Percentiles rank a stretch among this genome's conserved stretches.
These are phyloP conservation scores for Tardiomyces depauwii DNA, from an alignment of 1,139 yeast genomes.

Conservation along the genomic window DNA sequence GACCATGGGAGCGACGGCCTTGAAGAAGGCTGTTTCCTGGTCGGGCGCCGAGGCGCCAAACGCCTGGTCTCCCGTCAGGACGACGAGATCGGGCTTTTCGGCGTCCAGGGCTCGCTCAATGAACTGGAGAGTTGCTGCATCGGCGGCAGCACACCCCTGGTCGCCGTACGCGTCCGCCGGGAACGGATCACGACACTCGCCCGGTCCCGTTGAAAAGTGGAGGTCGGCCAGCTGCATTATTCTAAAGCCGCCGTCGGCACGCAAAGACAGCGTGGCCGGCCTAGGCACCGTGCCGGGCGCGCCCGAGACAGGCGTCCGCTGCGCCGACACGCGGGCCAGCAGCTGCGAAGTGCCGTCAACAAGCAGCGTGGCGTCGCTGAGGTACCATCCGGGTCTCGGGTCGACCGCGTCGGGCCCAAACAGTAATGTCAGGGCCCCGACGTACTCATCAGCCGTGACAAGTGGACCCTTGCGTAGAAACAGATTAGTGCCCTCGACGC, in stretches of 20 bases:
- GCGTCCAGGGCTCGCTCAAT: slow-evolving; percentile 48
- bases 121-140: slow-evolving; percentile 52
- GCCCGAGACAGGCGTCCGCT: slow-evolving; percentile 25
- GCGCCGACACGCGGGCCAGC: not conserved
- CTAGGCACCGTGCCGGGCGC: slow-evolving; percentile 19
- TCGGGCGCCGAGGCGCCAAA: slow-evolving; percentile 65
- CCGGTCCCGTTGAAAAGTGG: slow-evolving; percentile 71
- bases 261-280: slow-evolving; percentile 27
- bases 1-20: slow-evolving; percentile 63
- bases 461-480: slow-evolving; percentile 38
- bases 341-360: slow-evolving; percentile 6
- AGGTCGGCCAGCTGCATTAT: slow-evolving; percentile 83
- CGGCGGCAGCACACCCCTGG: slow-evolving; percentile 51
- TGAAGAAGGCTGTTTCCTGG: slow-evolving; percentile 63
- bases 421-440: slow-evolving; percentile 43
- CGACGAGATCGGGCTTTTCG: slow-evolving; percentile 74
- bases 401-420: slow-evolving; percentile 68
- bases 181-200: slow-evolving; percentile 60
- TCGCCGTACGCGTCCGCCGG: slow-evolving; percentile 29
- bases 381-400: slow-evolving; percentile 64
- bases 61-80: slow-evolving; percentile 79
- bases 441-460: slow-evolving; percentile 24
- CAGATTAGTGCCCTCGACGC: slow-evolving; percentile 23
- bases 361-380: slow-evolving; percentile 27
- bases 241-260: slow-evolving; percentile 43